Conservation (phyloP, 1,139 yeast species). For the Pichia sp. region DNA sequence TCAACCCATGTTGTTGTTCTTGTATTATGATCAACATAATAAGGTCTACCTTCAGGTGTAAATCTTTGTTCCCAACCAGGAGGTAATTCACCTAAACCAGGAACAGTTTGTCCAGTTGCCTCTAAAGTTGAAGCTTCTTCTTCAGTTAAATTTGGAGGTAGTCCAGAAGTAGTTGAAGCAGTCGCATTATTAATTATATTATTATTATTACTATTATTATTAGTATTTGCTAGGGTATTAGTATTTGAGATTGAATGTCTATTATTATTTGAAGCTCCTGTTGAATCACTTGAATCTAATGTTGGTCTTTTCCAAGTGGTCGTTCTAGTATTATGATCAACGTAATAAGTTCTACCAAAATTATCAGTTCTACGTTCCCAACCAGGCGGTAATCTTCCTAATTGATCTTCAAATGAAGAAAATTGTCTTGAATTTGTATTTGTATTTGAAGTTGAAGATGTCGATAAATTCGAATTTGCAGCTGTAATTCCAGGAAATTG, state of each 20-base stretch:
- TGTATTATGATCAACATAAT: conserved; percentile 96
- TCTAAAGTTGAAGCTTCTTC: conserved; percentile 68
- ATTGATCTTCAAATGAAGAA: conserved; percentile 93
- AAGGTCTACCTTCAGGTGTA: conserved; percentile 97
- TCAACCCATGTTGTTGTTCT: conserved; percentile 99
- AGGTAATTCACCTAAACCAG: conserved; percentile 95
- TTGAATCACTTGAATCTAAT: conserved; percentile 52
- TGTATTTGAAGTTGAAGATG: conserved; percentile 17
- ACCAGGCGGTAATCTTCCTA: conserved; percentile 94
- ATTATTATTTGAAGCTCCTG: conserved; percentile 36
- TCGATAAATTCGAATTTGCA: conserved; percentile 6
- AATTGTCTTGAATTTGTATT: conserved; percentile 47
- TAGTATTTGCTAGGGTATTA: conserved; percentile 57
- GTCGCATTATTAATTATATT: background rate
- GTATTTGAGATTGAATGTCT: conserved; percentile 6
- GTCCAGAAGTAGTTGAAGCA: no score
- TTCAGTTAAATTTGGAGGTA: conserved; percentile 31
- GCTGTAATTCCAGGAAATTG: conserved; percentile 27
- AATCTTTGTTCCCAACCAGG: conserved; percentile 99
- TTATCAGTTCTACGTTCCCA: conserved; percentile 99
- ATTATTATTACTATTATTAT: conserved; percentile 57
- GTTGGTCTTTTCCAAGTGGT: conserved; percentile 98
- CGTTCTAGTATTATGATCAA: conserved; percentile 94
- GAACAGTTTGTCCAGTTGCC: conserved; percentile 87
- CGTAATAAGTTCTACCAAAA: conserved; percentile 95